Conservation (phyloP, 148 eudicot genomes). For the Nyssa sinensis region DNA sequence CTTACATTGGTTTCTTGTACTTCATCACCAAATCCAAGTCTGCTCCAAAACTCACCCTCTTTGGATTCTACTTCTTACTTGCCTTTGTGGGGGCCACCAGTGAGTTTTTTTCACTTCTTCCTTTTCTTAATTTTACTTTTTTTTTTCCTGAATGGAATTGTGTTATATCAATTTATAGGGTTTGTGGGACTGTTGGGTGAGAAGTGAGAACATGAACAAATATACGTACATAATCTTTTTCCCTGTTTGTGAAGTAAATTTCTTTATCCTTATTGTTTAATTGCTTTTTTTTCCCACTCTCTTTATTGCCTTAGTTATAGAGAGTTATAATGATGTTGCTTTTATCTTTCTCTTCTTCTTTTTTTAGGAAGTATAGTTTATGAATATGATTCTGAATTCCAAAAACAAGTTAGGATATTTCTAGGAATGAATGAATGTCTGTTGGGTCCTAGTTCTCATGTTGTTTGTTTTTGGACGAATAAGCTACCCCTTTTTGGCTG, state of each 20-base stretch:
- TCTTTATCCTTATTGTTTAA: neutral
- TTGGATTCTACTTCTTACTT: conserved; percentile 98
- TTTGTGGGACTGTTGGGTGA: neutral
- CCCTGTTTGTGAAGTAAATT: neutral
- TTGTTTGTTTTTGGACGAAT: neutral
- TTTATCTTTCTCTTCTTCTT: neutral
- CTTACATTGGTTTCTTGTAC: conserved; percentile 88
- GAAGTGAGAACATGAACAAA: neutral
- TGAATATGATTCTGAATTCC: neutral
- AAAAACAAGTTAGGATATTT: neutral
- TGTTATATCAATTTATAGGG: neutral
- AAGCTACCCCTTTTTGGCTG: neutral
- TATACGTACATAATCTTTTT: neutral
- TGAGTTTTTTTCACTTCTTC: conserved; percentile 31
- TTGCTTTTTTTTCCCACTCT: too few relatives aligned
- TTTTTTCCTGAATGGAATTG: neutral
- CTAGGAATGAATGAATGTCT: neutral
- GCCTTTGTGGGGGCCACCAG: conserved; percentile 99
- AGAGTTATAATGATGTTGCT: too few relatives aligned
- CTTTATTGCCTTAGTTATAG: too few relatives aligned
- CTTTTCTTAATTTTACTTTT: neutral
- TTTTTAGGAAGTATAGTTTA: neutral
- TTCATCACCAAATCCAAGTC: conserved; percentile 84
- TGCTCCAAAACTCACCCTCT: conserved; percentile 86
- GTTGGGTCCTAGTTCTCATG: neutral